Evolutionary conservation across 371 early-diverging fungal genomes (phyloP).

Genomic region (Circinella minor): DNA sequence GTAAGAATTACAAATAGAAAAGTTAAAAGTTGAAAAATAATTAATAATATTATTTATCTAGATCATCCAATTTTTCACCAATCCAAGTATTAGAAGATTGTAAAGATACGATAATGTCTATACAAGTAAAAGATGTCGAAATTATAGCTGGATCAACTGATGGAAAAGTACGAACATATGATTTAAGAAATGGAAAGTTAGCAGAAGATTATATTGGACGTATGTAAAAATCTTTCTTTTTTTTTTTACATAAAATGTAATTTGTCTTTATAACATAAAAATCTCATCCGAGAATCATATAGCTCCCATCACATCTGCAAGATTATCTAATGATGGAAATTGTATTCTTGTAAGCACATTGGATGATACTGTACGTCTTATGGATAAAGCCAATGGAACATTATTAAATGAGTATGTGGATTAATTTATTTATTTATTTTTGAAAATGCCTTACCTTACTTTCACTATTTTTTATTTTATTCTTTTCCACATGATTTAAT

Average conservation of each 20-base stretch:
- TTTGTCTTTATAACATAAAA: slow-evolving; percentile 26
- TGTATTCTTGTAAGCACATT: slow-evolving; percentile 78
- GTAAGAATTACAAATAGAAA: slow-evolving; percentile 23
- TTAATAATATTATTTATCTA: slow-evolving; percentile 2
- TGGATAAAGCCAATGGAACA: slow-evolving; percentile 82
- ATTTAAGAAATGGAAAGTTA: slow-evolving; percentile 79
- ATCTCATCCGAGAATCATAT: neutral
- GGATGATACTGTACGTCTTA: slow-evolving; percentile 78
- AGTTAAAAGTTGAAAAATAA: too few species aligned
- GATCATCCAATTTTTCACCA: slow-evolving; percentile 71
- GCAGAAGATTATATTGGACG: slow-evolving; percentile 76
- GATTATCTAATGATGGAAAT: slow-evolving; percentile 74
- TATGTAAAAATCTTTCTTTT: slow-evolving; percentile 52
- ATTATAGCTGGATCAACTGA: slow-evolving; percentile 87
- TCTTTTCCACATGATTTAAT: neutral
- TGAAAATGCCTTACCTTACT: neutral
- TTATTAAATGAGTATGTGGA: slow-evolving; percentile 71
- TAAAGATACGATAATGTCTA: slow-evolving; percentile 85
- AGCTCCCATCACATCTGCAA: slow-evolving; percentile 84
- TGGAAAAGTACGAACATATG: slow-evolving; percentile 83
- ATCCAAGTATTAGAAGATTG: slow-evolving; percentile 89
- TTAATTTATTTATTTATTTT: too few species aligned
- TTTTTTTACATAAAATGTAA: neutral
- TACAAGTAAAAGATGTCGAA: slow-evolving; percentile 71
- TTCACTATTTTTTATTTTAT: neutral